Evolutionary conservation across 768 basidiomycete genomes (phyloP), one percentile per base, ranked within the genome.

Genomic region (Gymnopilus dilepis): DNA sequence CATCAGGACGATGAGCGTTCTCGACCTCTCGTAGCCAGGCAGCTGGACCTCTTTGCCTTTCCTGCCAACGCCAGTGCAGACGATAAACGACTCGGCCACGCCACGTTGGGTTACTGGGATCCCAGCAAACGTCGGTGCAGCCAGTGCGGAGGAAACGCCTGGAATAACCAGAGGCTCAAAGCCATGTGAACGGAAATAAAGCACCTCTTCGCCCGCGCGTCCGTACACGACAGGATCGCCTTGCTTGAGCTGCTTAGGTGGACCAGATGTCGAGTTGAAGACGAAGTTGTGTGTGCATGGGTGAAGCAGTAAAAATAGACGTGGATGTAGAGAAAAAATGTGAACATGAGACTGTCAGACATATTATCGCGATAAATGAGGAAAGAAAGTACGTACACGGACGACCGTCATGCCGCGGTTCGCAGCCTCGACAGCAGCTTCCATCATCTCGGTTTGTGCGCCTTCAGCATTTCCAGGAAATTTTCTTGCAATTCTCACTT

Each of bases 401-500:
- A 99, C 91, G 24, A 99, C 96, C 6, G 87, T 90, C 61, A 94
- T 76, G 0, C 97, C 97, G 17, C 80, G 82, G 52, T 75, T 78
- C 0, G 94, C 96, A 12, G 89, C 95, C 31, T 90, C 91, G 8
- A 98, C 77, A 2, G 95, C 97, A 4, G 90, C 86, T 61, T 91
- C 86, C 94, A 97, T 97, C 83, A 99, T 87, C 76, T 99, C 97
- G 37, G 82, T 84, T 73, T 99, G 97, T 1, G 96, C 95, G 13
- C 90, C 90, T 51, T 99, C 97, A 2, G 95, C 94, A 71, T 99
- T 99, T 0, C 97, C 97, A 0, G 97, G 97, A 77, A 97, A 98
- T 70, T 99, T 99, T 66, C 90, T 90, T 17, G 97, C 97, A 67
- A 99, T 97, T 50, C 89, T 88, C 7, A 98, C 82, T 58, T 89